Base-by-base conservation (phyloP, 176 grass and related monocot genomes). In the Elaeis guineensis region DNA sequence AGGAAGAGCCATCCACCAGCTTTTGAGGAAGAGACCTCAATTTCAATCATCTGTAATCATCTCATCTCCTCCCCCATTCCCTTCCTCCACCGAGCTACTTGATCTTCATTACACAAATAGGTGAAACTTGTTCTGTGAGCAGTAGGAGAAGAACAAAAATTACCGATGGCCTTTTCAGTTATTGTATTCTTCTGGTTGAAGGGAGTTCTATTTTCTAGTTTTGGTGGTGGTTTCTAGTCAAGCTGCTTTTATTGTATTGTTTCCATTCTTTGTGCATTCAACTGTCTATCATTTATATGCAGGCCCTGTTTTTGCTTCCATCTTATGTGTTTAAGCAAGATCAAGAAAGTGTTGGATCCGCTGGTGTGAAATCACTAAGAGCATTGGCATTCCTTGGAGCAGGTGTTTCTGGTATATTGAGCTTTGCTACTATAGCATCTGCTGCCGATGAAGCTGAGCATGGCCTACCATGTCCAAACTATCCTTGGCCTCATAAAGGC, bases 401-500 rank as follows among this genome's bases (percentile, higher is more conserved):
- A 25, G 60, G 71, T 44, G 26, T 64, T 30, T 55, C 50, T 17
- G 64, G 67, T 50, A 25, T 76, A 53, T 29, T 71, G 7, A 51
- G 67, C 68, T n/a, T 48, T 50, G 61, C 65, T 17, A 25, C 69
- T 48, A 26, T 64, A 32, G 58, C 80, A 52, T 67, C 70, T 58
- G 55, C 54, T 59, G 55, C 54, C 55, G 58, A 28, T 49, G 71
- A 64, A 44, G 71, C 60, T 63, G 71, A 64, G 48, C 57, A 72
- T 52, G 57, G 25, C 58, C 0, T 75, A 63, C 9, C 21, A 71
- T 71, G 68, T 51, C 79, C 79, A 59, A 18, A 49, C 30, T 88
- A 79, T 63, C 72, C 85, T 57, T 83, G 85, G 85, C 85, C 85
- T 29, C 55, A 57, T 5, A 73, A 75, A 59, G 80, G 73, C 50